Conservation (phyloP, 306 rosid genomes). For the Cucurbita argyrosperma region DNA sequence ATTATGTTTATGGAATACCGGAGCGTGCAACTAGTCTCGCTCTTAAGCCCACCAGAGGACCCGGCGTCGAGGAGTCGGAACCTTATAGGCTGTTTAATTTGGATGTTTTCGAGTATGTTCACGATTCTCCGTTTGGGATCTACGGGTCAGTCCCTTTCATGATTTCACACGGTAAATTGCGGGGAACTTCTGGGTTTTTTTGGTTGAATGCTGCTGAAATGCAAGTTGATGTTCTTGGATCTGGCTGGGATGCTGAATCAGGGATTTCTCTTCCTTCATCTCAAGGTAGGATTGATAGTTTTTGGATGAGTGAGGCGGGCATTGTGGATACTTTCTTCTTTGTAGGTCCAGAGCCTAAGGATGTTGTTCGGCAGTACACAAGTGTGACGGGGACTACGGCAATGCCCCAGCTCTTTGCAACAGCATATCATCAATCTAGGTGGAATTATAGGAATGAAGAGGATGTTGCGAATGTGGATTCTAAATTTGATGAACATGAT, state of each 20-base stretch:
- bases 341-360: constrained; percentile 74
- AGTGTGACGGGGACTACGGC: constrained; percentile 63
- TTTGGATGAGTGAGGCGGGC: constrained; percentile 97
- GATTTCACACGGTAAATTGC: constrained; percentile 66
- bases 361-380: constrained; percentile 62
- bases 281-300: constrained; percentile 52
- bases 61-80: constrained; percentile 63
- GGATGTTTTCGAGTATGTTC: constrained; percentile 76
- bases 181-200: constrained; percentile 71
- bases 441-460: constrained; percentile 96
- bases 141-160: constrained; percentile 87
- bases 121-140: constrained; percentile 79
- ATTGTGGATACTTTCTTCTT: constrained; percentile 73
- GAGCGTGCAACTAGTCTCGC: constrained; percentile 71
- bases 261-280: constrained; percentile 54
- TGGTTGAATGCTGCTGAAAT: constrained; percentile 96
- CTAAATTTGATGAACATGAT: constrained; percentile 73
- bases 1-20: constrained; percentile 84
- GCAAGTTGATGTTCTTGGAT: constrained; percentile 85
- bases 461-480: constrained; percentile 82
- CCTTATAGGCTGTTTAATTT: constrained; percentile 79
- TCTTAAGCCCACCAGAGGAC: constrained; percentile 72
- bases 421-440: constrained; percentile 83
- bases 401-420: constrained; percentile 76
- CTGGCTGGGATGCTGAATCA: constrained; percentile 75